These are phyloP conservation scores for Prunus davidiana DNA, from an alignment of 306 rosid genomes.

Conservation along the genomic window DNA sequence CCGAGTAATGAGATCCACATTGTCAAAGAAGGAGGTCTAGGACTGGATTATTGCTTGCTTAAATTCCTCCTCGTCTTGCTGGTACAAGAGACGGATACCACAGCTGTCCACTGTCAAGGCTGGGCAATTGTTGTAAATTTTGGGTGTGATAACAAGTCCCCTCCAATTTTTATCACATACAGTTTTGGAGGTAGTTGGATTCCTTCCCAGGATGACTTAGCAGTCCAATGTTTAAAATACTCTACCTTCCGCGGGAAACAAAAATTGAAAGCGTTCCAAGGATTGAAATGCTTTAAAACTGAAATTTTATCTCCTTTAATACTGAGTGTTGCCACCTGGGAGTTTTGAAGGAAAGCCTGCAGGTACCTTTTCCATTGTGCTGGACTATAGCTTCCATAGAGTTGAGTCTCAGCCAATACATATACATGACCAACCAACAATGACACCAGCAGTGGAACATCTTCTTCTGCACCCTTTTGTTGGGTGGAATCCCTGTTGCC, in stretches of 20 bases:
- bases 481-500: neutral
- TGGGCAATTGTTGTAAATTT: neutral
- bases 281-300: neutral
- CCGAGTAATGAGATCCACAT: neutral
- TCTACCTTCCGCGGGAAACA: neutral
- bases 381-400: neutral
- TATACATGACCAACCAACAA: neutral
- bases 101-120: neutral
- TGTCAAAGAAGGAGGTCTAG: constrained; percentile 5
- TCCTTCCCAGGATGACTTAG: neutral
- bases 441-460: too few relatives aligned
- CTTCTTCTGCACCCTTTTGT: neutral
- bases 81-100: neutral
- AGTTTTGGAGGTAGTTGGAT: neutral
- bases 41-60: neutral
- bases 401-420: neutral
- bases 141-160: constrained; percentile 1
- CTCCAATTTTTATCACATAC: constrained; percentile 1
- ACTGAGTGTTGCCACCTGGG: neutral
- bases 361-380: neutral
- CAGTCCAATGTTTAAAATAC: neutral
- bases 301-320: neutral
- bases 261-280: neutral
- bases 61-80: neutral
- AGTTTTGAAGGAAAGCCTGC: neutral